Percentiles rank a stretch among this genome's conserved stretches.
phyloP scores from a whole-genome alignment of 768 basidiomycete species.

The Boletellus emodensis region DNA sequence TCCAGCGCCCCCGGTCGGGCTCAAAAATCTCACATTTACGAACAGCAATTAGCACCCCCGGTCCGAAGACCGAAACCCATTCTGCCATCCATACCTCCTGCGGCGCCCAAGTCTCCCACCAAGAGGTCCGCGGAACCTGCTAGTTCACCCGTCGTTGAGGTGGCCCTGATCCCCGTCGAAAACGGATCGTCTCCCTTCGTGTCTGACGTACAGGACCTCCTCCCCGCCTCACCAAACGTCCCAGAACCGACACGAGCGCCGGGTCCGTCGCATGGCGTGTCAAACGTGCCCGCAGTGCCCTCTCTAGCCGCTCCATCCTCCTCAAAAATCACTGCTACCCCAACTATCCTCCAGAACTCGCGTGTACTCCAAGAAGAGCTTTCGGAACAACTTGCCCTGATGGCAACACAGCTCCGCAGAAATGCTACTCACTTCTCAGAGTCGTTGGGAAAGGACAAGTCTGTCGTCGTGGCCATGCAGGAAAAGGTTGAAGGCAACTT shows the following conservation, averaged over 20 bases:
- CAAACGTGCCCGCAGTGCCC: constrained; percentile 13
- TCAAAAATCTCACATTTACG: background rate
- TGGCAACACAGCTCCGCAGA: constrained; percentile 84
- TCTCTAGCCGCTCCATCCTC: constrained; percentile 32
- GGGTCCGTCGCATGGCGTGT: background rate
- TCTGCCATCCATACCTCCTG: constrained; percentile 51
- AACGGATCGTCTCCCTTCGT: constrained; percentile 6
- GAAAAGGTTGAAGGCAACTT: constrained; percentile 73
- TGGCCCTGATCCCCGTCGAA: constrained; percentile 25
- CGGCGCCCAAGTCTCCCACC: constrained; percentile 21
- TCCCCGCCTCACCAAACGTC: constrained; percentile 34
- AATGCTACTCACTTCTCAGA: constrained; percentile 79
- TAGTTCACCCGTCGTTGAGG: constrained; percentile 13
- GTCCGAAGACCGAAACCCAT: constrained; percentile 42
- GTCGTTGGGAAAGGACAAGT: constrained; percentile 70
- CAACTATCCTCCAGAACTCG: constrained; percentile 51
- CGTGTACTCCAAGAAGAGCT: constrained; percentile 69
- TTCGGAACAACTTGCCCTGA: constrained; percentile 67
- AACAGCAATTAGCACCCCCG: constrained; percentile 41
- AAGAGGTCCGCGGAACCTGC: background rate
- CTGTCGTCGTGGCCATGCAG: constrained; percentile 61
- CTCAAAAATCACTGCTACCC: constrained; percentile 32
- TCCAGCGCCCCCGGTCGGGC: background rate
- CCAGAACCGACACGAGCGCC: constrained; percentile 6
- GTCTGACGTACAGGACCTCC: constrained; percentile 30